Evolutionary conservation across 306 rosid species (phyloP), one percentile per base, ranked within the genome.

Genomic region (Rosa lucieae): DNA sequence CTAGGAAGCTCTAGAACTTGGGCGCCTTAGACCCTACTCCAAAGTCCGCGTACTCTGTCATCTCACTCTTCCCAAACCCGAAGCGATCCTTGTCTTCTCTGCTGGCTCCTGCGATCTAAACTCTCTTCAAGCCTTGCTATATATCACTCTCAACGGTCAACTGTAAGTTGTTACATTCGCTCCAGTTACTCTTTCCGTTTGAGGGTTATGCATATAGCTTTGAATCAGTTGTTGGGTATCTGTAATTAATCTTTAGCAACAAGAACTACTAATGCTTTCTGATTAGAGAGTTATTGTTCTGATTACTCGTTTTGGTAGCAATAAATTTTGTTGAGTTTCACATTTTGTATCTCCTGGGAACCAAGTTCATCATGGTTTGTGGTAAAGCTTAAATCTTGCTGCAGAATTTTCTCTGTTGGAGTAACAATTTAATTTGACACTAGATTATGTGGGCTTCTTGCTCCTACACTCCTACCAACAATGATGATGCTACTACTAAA

Each of bases 1-100:
- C 75, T 74, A 44, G 3, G 2, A 23, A 23, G 26, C 80, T 80
- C 80, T 74, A 75, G 84, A 75, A 74, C 21, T 56, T 67, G 23
- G 72, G 21, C 37, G 20, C 67, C 58, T 67, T 29, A 29, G 32
- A 29, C 32, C 32, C 32, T 29, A 1, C 47, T n/a, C 6, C 78
- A 0, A 32, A 32, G 35, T 32, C 3, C 35, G 0, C 35, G 35
- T 6, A 53, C 61, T 0, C 26, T 20, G 3, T 52, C 6, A 17
- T 17, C 58, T 42, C 37, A 10, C 26, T 72, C 37, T 40, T 23
- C 18, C 18, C 56, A 53, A 70, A 9, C 9, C 59, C n/a, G 5
- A 29, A 32, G 15, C 42, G 32, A 2, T 3, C 13, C 69, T 52
- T 32, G n/a, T 26, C 14, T 39, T 9, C 10, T 46, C 42, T 26